Base-by-base conservation (phyloP, 768 basidiomycete genomes). In the Gyrodon lividus region DNA sequence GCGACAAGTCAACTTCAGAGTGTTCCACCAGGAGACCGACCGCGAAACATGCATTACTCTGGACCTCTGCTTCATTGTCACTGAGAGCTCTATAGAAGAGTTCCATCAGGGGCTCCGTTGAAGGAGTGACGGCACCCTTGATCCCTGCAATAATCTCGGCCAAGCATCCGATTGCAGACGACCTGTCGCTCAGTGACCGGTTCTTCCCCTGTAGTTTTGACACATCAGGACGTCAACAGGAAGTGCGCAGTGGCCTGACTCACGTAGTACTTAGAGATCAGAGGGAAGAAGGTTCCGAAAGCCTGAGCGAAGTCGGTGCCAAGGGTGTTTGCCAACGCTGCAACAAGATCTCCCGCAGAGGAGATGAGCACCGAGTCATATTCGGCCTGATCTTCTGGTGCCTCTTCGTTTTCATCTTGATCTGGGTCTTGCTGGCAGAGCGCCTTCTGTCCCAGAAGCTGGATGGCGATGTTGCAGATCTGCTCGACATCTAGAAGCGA, bases 391-490 rank as follows among this genome's bases (percentile, higher is more conserved):
- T 92, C 91, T 66, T 92, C 90, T 7, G 86, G 87, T 22, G 86
- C 87, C 60, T 91, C 90, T 22, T 89, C 89, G 4, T 79, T 80
- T 57, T 92, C 91, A 58, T 93, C 93, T 57, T 90, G 89, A 65
- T 96, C 94, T 42, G 94, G 92, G 63, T 96, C 93, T 68, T 94
- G 89, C 70, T 99, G 97, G 74, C 96, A 98, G 59, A 92, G 80
- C 0, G 94, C 91, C 73, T 96, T 97, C 70, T 93, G 89, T 66
- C 94, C 91, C 39, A 99, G 78, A 58, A 99, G 84, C 62, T 92
- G 84, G 49, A 86, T 74, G 41, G 92, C 86, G 53, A 94, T 89
- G 48, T 74, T 82, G 67, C 87, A 92, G 61, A 99, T 79, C 30
- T 76, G 71, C 34, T 96, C 87, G 38, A 89, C 74, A 57, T 87